Percentiles rank a stretch among this genome's conserved stretches.
These are phyloP conservation scores for Chamaecrista fasciculata DNA, from an alignment of 306 rosid species.

Conservation along the genomic window DNA sequence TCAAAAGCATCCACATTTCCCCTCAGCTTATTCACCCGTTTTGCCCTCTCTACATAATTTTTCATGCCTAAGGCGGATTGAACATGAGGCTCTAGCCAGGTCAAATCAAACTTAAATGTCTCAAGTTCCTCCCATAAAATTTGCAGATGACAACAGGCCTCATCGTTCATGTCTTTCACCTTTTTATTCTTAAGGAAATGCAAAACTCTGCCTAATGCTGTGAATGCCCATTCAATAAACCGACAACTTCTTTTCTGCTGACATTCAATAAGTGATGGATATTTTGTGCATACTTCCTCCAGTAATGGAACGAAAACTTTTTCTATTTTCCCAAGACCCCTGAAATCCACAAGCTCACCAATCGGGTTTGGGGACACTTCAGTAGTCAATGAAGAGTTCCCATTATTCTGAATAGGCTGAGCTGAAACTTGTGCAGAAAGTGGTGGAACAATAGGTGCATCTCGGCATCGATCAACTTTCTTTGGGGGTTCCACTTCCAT, in stretches of 20 bases:
- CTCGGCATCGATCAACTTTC: not conserved
- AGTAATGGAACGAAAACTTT: not conserved
- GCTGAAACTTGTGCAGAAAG: too few species aligned
- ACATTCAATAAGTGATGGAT: constrained; percentile 19
- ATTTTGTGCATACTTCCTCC: constrained; percentile 17
- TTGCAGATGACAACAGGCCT: constrained; percentile 1
- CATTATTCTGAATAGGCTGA: too few species aligned
- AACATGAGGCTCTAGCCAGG: constrained; percentile 30
- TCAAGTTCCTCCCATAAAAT: constrained; percentile 24
- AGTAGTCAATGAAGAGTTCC: not conserved
- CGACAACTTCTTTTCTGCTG: constrained; percentile 9
- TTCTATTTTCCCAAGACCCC: constrained; percentile 15
- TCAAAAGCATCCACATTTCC: not conserved
- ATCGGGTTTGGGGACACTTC: not conserved
- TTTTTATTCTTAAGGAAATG: constrained; percentile 14
- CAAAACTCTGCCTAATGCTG: constrained; percentile 27
- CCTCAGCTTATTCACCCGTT: constrained; percentile 1
- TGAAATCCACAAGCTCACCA: constrained; percentile 5
- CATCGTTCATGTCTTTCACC: constrained; percentile 24
- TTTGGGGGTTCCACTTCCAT: not conserved
- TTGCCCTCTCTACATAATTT: not conserved
- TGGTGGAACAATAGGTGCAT: too few species aligned
- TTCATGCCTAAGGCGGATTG: constrained; percentile 24
- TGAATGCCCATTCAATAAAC: constrained; percentile 25
- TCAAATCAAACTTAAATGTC: constrained; percentile 27